A percentile compares a stretch with the other conserved stretches of the same genome.
Evolutionary conservation across 177 flowering plant genomes (phyloP).

Genomic region (Tripterygium wilfordii): DNA sequence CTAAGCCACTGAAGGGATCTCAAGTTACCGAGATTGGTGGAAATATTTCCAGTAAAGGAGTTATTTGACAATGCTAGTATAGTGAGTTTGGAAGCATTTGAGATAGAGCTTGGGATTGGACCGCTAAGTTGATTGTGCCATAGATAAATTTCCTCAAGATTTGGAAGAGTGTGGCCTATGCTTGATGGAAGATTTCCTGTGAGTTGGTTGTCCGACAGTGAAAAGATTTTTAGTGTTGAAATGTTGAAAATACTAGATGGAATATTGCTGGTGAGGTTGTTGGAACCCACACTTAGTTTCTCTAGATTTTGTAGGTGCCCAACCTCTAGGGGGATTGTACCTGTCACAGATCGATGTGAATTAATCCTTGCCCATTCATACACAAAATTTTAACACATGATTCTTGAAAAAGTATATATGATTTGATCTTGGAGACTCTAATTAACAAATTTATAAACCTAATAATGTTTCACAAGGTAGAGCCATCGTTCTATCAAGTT

Average conservation of each 20-base stretch:
- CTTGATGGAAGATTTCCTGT: conserved; percentile 24
- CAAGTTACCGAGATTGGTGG: conserved; percentile 20
- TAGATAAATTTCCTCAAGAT: conserved; percentile 15
- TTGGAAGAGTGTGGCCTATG: conserved; percentile 14
- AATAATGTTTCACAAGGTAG: no score
- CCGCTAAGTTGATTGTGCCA: conserved; percentile 25
- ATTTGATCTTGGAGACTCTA: no score
- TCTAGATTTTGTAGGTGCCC: conserved; percentile 16
- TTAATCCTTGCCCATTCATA: no score
- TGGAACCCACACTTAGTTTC: not conserved
- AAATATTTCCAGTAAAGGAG: conserved; percentile 27
- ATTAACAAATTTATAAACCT: no score
- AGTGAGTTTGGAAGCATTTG: conserved; percentile 26
- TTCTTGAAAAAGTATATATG: no score
- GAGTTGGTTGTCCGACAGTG: conserved; percentile 4
- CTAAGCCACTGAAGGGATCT: conserved; percentile 6
- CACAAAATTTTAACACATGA: no score
- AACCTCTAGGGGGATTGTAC: conserved; percentile 3
- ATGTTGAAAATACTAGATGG: conserved; percentile 21
- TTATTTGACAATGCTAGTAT: conserved; percentile 12
- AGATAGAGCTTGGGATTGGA: conserved; percentile 24
- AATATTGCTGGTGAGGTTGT: conserved; percentile 8
- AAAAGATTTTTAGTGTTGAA: conserved; percentile 6
- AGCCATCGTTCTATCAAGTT: no score
- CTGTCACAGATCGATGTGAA: no score